These are phyloP conservation scores for Heracleum sosnowskyi DNA, from an alignment of 129 eudicot species.

Conservation along the genomic window DNA sequence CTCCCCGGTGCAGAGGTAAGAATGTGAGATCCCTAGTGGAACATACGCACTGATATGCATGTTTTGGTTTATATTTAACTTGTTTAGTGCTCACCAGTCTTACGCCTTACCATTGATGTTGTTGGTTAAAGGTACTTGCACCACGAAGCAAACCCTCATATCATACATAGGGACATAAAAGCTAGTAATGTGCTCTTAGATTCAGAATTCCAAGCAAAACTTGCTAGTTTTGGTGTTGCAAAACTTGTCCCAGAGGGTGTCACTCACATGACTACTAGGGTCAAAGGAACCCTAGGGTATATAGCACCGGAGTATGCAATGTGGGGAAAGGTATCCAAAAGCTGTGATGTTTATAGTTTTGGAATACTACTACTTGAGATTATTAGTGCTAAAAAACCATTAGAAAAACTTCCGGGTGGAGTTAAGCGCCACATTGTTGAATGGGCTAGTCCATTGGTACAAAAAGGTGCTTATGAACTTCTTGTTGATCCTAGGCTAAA, in stretches of 20 bases:
- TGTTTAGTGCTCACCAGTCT: neutral
- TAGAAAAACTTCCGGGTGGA: slow-evolving; percentile 65
- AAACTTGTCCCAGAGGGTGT: slow-evolving; percentile 71
- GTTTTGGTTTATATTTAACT: neutral
- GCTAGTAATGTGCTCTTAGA: slow-evolving; percentile 74
- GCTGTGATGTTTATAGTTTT: slow-evolving; percentile 77
- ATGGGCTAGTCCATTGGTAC: slow-evolving; percentile 63
- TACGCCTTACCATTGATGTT: neutral
- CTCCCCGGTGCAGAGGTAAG: neutral
- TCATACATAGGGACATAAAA: slow-evolving; percentile 82
- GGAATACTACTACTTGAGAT: slow-evolving; percentile 70
- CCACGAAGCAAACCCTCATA: slow-evolving; percentile 72
- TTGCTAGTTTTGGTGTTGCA: slow-evolving; percentile 86
- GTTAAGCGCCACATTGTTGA: slow-evolving; percentile 65
- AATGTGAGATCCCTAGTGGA: neutral
- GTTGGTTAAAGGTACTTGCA: slow-evolving; percentile 49
- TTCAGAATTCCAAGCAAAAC: slow-evolving; percentile 60
- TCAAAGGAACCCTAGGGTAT: slow-evolving; percentile 80
- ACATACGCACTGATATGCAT: neutral
- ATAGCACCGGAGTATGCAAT: slow-evolving; percentile 85
- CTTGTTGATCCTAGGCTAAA: slow-evolving; percentile 62
- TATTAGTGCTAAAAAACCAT: slow-evolving; percentile 54
- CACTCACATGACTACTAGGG: slow-evolving; percentile 67
- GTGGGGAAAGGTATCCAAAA: slow-evolving; percentile 84
- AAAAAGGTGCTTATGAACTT: slow-evolving; percentile 45